phyloP scores from a whole-genome alignment of 805 yeast genomes.

The Blastobotrys chiropterorum region DNA sequence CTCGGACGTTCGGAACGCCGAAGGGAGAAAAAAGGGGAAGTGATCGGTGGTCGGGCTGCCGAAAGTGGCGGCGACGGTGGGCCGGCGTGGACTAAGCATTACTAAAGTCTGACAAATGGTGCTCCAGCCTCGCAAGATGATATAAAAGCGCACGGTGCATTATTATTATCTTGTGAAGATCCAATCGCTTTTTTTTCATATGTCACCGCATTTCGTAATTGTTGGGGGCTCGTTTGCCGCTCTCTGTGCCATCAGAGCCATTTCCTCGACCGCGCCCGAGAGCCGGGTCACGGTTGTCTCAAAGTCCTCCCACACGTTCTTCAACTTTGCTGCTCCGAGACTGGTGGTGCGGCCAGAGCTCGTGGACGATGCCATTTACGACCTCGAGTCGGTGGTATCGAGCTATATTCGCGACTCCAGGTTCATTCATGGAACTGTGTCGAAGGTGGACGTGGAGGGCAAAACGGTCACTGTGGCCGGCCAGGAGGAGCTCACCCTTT shows the following conservation, averaged over 20 bases:
- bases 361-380: background rate
- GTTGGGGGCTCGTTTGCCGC: slow-evolving; percentile 9
- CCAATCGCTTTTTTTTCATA: too few species aligned
- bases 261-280: background rate
- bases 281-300: slow-evolving; percentile 12
- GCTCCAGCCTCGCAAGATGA: too few species aligned
- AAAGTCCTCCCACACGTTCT: slow-evolving; percentile 11
- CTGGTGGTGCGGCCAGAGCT: slow-evolving; percentile 14
- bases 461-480: slow-evolving; percentile 8
- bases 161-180: too few species aligned
- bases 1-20: too few species aligned
- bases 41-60: too few species aligned
- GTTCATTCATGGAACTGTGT: slow-evolving; percentile 14
- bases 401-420: slow-evolving; percentile 1
- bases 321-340: slow-evolving; percentile 16
- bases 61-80: too few species aligned
- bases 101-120: too few species aligned
- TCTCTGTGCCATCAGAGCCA: background rate
- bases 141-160: too few species aligned
- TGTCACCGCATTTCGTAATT: slow-evolving; percentile 6
- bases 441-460: slow-evolving; percentile 11
- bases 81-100: too few species aligned
- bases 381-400: background rate
- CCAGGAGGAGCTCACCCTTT: slow-evolving; percentile 1
- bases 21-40: too few species aligned